These are phyloP conservation scores for Alternaria sp. DNA, from an alignment of 2,329 filamentous ascomycete species.

Conservation along the genomic window DNA sequence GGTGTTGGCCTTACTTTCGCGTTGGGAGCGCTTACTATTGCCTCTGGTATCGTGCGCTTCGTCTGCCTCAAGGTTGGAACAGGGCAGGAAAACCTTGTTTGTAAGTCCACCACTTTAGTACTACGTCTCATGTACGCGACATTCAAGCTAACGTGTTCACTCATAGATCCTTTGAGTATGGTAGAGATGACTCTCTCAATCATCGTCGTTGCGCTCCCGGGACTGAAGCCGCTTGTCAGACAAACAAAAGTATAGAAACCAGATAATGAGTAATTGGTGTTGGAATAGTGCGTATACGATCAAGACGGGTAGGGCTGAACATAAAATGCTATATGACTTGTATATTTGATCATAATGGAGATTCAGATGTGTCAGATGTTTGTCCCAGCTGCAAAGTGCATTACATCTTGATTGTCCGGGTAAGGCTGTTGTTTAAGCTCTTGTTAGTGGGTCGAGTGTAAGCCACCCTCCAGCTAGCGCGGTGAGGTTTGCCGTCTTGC, in stretches of 20 bases:
- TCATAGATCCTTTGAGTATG: slow-evolving; percentile 31
- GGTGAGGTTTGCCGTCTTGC: neutral
- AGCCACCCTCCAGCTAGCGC: neutral
- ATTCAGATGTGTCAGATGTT: neutral
- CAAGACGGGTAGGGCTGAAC: neutral
- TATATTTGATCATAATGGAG: neutral
- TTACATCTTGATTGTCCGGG: neutral
- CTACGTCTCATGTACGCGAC: rapidly evolving
- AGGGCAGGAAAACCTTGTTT: slow-evolving; percentile 36
- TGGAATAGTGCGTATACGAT: too few relatives aligned
- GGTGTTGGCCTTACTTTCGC: slow-evolving; percentile 29
- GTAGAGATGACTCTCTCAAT: slow-evolving; percentile 35
- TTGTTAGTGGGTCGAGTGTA: neutral
- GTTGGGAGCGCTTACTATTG: slow-evolving; percentile 30
- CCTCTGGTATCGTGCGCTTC: slow-evolving; percentile 30
- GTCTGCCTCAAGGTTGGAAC: slow-evolving; percentile 30
- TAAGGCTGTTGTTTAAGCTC: neutral
- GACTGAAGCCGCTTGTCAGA: slow-evolving; percentile 26
- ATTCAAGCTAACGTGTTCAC: neutral
- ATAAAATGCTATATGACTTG: neutral
- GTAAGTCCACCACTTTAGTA: slow-evolving; percentile 16
- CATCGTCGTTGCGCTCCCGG: slow-evolving; percentile 32
- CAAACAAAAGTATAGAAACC: neutral
- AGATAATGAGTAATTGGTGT: rapidly evolving
- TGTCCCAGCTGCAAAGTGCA: neutral